Evolutionary conservation across 2,329 filamentous ascomycete species (phyloP), one percentile per base, ranked within the genome.

Genomic region (Fusarium udum): DNA sequence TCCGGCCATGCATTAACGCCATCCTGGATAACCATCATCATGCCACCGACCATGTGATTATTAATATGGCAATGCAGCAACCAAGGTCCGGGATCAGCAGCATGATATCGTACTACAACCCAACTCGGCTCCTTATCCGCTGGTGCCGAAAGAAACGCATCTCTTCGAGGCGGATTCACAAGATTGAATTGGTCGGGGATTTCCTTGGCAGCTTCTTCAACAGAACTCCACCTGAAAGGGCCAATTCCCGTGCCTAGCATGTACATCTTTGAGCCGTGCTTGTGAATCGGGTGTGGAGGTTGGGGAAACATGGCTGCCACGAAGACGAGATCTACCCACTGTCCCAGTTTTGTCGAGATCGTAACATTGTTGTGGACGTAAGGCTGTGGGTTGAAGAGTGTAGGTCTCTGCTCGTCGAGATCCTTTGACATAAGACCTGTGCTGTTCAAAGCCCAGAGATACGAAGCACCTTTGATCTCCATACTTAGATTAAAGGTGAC

Each of bases 181-280:
- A 91, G 80, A 76, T 92, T 91, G 82, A 92, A 91, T 24, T 77
- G 82, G 26, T 83, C 79, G 0, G 88, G 88, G 0, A 82, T 79
- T 20, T 83, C 82, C 16, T 79, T 74, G 4, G 83, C 80, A 0
- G 90, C 90, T 61, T 90, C 87, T 0, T 84, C 86, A 1, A 91
- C 86, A 2, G 83, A 85, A 6, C 77, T 78, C 83, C 87, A 92
- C 18, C 81, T 84, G 76, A 88, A 92, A 3, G 71, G 61, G 0
- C 88, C 88, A 0, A 72, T 74, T 4, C 89, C 90, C 0, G 80
- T 65, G 3, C 90, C 90, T 39, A 92, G 84, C 26, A 86, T 80
- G 74, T 85, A 91, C 81, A 87, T 89, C 77, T 89, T 90, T 74
- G 87, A 89, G 52, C 87, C 86, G 79, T 92, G 90, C 82, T 91